phyloP scores from a whole-genome alignment of 352 stramenopile species.

The Phytophthora litchii region DNA sequence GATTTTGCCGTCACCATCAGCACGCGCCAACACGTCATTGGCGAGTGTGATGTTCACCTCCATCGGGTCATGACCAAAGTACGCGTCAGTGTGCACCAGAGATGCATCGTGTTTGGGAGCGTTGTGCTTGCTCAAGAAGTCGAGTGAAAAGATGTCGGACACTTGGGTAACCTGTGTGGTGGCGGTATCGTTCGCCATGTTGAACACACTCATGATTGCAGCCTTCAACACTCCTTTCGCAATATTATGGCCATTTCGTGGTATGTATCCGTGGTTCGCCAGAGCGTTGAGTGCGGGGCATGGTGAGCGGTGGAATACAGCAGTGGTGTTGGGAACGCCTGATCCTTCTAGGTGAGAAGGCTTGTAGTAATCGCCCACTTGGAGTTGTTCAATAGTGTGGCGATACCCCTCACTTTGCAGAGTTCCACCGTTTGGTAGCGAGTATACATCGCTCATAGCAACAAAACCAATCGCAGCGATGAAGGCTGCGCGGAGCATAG shows the following conservation, averaged over 20 bases:
- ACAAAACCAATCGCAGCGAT: conserved; percentile 2
- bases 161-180: conserved; percentile 22
- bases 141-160: conserved; percentile 28
- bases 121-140: conserved; percentile 44
- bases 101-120: conserved; percentile 49
- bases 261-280: conserved; percentile 54
- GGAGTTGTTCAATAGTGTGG: conserved; percentile 11
- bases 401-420: conserved; percentile 3
- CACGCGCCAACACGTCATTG: conserved; percentile 27
- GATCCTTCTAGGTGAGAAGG: conserved; percentile 32
- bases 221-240: conserved; percentile 23
- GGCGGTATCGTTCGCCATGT: conserved; percentile 27
- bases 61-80: conserved; percentile 39
- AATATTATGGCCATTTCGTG: conserved; percentile 41
- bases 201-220: conserved; percentile 40
- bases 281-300: conserved; percentile 57
- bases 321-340: conserved; percentile 24
- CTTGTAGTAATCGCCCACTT: conserved; percentile 40
- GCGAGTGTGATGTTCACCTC: conserved; percentile 32
- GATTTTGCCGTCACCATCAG: conserved; percentile 32
- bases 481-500: conserved; percentile 10
- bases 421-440: conserved; percentile 1
- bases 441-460: neutral
- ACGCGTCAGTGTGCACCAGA: conserved; percentile 36
- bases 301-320: conserved; percentile 39